These are phyloP conservation scores for Penicillium sp. DNA, from an alignment of 2,329 filamentous ascomycete genomes.

Conservation along the genomic window DNA sequence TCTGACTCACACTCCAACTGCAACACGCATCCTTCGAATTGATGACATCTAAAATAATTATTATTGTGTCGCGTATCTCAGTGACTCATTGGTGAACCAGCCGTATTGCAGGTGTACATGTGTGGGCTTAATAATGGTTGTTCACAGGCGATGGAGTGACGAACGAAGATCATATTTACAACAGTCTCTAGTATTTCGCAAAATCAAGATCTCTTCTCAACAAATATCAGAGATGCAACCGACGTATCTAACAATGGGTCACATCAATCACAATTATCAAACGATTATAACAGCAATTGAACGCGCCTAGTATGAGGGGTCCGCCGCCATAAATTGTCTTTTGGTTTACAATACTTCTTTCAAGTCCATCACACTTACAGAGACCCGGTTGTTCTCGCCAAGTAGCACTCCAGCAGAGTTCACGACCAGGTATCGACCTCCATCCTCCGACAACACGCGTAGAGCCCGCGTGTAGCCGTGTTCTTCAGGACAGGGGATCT, in stretches of 20 bases:
- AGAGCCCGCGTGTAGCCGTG: slow-evolving; percentile 43
- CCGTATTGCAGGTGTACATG: background rate
- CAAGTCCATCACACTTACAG: slow-evolving; percentile 16
- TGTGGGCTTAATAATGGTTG: background rate
- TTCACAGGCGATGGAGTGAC: background rate
- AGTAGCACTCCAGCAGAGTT: slow-evolving; percentile 16
- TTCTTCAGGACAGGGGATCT: slow-evolving; percentile 35
- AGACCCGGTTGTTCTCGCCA: slow-evolving; percentile 18
- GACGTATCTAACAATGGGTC: background rate
- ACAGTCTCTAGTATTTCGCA: background rate
- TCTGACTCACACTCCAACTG: background rate
- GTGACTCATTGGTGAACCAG: background rate
- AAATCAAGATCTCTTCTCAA: background rate
- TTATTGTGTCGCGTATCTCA: background rate
- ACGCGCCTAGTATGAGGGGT: background rate
- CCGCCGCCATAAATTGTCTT: background rate
- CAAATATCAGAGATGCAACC: background rate
- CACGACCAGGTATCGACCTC: slow-evolving; percentile 15
- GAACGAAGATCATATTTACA: background rate
- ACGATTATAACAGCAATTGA: background rate
- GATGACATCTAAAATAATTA: background rate
- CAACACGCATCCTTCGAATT: background rate
- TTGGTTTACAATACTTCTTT: slow-evolving; percentile 2
- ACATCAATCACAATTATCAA: background rate
- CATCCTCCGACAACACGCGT: slow-evolving; percentile 36